Percentiles rank a stretch among this genome's conserved stretches.
Evolutionary conservation across 257 asterid species (phyloP).

Genomic region (Leptodermis oblonga): DNA sequence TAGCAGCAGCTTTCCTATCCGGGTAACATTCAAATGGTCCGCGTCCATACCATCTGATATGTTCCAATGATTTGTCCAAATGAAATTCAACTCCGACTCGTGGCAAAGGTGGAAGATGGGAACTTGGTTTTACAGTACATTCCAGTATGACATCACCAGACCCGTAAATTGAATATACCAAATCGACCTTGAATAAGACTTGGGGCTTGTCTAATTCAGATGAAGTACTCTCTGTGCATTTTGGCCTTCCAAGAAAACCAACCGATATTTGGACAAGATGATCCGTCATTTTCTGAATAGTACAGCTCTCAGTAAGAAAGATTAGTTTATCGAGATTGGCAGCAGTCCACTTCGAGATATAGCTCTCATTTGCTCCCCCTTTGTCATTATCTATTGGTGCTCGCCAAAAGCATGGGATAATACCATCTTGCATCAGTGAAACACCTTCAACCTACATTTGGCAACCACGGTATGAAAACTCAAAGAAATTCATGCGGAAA

Average conservation of each 20-base stretch:
- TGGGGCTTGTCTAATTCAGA: constrained; percentile 29
- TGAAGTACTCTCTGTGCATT: constrained; percentile 28
- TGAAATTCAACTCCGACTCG: constrained; percentile 87
- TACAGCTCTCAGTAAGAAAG: constrained; percentile 52
- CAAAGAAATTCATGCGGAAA: background rate
- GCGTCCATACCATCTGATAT: constrained; percentile 77
- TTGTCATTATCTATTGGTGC: constrained; percentile 97
- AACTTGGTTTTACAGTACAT: constrained; percentile 60
- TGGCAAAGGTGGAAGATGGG: constrained; percentile 88
- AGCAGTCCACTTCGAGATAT: constrained; percentile 68
- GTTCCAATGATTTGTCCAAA: constrained; percentile 65
- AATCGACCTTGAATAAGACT: constrained; percentile 43
- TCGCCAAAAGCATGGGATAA: constrained; percentile 93
- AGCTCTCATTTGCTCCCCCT: constrained; percentile 75
- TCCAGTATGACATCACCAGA: constrained; percentile 83
- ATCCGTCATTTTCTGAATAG: constrained; percentile 35
- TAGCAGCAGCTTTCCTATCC: constrained; percentile 94
- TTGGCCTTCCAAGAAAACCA: constrained; percentile 46
- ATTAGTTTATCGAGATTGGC: constrained; percentile 55
- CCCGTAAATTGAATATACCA: constrained; percentile 57
- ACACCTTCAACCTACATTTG: constrained; percentile 57
- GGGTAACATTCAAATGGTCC: constrained; percentile 98
- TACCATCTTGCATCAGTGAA: constrained; percentile 61
- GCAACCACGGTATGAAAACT: constrained; percentile 9
- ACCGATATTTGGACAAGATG: constrained; percentile 51